Conservation (phyloP, 768 basidiomycete genomes). For the Glaciozyma antarctica region DNA sequence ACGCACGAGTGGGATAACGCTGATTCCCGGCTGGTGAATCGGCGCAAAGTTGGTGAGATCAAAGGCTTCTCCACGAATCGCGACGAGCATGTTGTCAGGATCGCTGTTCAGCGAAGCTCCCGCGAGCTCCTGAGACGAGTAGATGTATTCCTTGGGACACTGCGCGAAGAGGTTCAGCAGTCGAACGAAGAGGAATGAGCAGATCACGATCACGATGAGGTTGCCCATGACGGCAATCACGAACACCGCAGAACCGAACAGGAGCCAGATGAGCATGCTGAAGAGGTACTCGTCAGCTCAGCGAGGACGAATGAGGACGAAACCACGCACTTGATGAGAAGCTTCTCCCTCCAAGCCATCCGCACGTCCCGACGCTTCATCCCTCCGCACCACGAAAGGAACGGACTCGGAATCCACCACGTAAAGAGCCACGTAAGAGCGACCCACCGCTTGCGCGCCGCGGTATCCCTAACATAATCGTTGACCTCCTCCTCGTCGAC, state of each 20-base stretch:
- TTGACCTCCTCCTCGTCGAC: conserved; percentile 37
- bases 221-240: conserved; percentile 79
- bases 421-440: conserved; percentile 78
- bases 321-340: conserved; percentile 59
- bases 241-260: conserved; percentile 79
- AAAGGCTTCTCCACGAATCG: conserved; percentile 90
- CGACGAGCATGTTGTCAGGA: conserved; percentile 67
- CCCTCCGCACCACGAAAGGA: conserved; percentile 62
- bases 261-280: conserved; percentile 79
- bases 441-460: conserved; percentile 78
- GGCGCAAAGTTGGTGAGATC: conserved; percentile 61
- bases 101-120: conserved; percentile 53
- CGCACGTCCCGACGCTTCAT: conserved; percentile 92
- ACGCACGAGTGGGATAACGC: conserved; percentile 25
- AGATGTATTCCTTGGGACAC: conserved; percentile 90
- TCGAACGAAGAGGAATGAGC: too few species aligned
- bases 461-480: conserved; percentile 73
- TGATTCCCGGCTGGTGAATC: conserved; percentile 18
- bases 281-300: not conserved
- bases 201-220: conserved; percentile 51
- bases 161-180: not conserved
- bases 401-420: conserved; percentile 73
- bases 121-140: conserved; percentile 63
- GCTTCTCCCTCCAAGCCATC: conserved; percentile 96
- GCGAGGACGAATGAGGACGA: not conserved